phyloP scores from a whole-genome alignment of 2,329 filamentous ascomycete genomes.

The Apiospora marii region DNA sequence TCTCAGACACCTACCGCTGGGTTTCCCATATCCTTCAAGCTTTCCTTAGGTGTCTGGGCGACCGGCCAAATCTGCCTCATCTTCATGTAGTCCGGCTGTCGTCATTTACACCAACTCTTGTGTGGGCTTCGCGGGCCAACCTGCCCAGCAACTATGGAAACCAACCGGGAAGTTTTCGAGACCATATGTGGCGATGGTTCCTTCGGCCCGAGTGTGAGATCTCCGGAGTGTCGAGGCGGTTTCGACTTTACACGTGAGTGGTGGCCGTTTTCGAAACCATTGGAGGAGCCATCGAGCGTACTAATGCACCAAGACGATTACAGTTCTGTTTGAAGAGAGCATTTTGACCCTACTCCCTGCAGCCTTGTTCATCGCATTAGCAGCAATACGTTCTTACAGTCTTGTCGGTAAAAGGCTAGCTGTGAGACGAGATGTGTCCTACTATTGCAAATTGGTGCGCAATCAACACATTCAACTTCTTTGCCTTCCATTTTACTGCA shows the following conservation, averaged over 20 bases:
- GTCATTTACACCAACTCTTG: neutral
- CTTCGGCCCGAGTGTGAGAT: constrained; percentile 25
- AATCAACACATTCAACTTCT: neutral
- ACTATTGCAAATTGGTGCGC: constrained; percentile 25
- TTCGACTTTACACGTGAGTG: constrained; percentile 28
- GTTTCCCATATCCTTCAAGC: constrained; percentile 10
- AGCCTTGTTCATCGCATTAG: constrained; percentile 20
- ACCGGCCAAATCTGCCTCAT: neutral
- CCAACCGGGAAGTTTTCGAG: neutral
- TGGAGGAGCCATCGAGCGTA: neutral
- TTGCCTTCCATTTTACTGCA: neutral
- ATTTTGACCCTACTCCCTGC: constrained; percentile 24
- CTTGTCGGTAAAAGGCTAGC: constrained; percentile 11
- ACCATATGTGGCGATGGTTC: constrained; percentile 23
- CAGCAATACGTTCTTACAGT: constrained; percentile 23
- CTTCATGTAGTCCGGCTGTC: constrained; percentile 6
- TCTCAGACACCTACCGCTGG: neutral
- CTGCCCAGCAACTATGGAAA: constrained; percentile 14
- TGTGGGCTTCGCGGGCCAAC: neutral
- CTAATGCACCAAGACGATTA: neutral
- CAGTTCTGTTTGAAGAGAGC: constrained; percentile 24
- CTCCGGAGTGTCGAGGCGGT: constrained; percentile 27
- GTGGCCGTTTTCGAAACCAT: neutral
- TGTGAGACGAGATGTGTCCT: constrained; percentile 13
- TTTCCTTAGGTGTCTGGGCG: constrained; percentile 17